phyloP scores from a whole-genome alignment of 2,329 filamentous ascomycete species.

The Cyclaneusma minus region DNA sequence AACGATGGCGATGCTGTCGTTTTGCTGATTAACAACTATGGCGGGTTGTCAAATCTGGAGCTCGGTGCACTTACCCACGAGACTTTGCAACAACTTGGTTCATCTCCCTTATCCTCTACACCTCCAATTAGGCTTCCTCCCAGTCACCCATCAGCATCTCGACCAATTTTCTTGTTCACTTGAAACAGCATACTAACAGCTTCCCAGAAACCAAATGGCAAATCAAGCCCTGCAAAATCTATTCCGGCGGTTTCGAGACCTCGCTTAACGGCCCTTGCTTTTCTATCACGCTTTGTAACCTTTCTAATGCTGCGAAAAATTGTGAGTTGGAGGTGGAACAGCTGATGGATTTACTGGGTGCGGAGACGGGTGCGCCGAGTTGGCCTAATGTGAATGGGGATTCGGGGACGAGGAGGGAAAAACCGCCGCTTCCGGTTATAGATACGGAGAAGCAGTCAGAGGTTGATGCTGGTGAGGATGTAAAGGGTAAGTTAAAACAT shows the following conservation, averaged over 20 bases:
- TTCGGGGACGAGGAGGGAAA: background rate
- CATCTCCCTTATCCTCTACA: too few relatives aligned
- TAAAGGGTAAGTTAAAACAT: too few relatives aligned
- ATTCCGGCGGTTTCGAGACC: slow-evolving; percentile 32
- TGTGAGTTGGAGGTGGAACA: slow-evolving; percentile 16
- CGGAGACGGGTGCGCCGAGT: slow-evolving; percentile 31
- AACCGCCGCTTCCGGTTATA: too few relatives aligned
- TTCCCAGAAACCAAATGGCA: slow-evolving; percentile 25
- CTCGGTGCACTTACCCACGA: slow-evolving; percentile 29
- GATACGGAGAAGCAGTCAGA: too few relatives aligned
- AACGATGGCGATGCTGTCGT: slow-evolving; percentile 22
- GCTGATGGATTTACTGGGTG: slow-evolving; percentile 30
- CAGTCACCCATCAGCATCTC: too few relatives aligned
- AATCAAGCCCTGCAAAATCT: slow-evolving; percentile 29
- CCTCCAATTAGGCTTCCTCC: too few relatives aligned
- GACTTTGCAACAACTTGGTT: slow-evolving; percentile 21
- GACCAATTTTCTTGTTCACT: background rate
- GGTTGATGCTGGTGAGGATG: too few relatives aligned
- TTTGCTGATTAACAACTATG: slow-evolving; percentile 8
- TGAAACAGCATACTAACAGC: background rate
- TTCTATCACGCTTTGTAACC: slow-evolving; percentile 36
- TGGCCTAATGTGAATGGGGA: slow-evolving; percentile 25
- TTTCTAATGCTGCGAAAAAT: slow-evolving; percentile 21
- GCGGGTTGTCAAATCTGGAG: slow-evolving; percentile 20
- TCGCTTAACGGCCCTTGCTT: slow-evolving; percentile 39